These are phyloP conservation scores for Leucogyrophana mollusca DNA, from an alignment of 768 basidiomycete genomes.

Conservation along the genomic window DNA sequence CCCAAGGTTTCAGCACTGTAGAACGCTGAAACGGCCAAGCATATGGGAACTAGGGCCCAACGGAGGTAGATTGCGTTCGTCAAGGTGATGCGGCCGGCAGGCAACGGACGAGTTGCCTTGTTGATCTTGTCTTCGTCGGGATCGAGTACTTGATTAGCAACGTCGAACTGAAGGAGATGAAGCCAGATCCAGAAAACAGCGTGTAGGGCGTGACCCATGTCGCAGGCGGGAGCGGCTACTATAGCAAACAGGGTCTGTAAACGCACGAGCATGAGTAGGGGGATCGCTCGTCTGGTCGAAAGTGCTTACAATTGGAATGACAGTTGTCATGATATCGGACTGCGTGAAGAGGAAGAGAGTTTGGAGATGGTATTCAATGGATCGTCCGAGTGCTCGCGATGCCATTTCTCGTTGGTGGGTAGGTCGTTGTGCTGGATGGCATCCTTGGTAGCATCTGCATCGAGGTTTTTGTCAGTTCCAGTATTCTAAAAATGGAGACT, in stretches of 20 bases:
- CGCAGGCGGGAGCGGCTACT: constrained; percentile 19
- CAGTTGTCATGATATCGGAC: constrained; percentile 14
- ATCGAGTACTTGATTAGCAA: constrained; percentile 38
- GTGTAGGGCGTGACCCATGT: constrained; percentile 14
- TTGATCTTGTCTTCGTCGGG: constrained; percentile 40
- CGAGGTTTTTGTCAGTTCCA: no score
- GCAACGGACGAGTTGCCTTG: constrained; percentile 41
- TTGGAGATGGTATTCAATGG: no score
- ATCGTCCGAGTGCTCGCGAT: no score
- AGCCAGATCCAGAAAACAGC: constrained; percentile 41
- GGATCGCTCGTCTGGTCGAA: no score
- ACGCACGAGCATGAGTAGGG: no score
- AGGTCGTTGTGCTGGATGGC: no score
- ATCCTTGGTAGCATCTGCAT: no score
- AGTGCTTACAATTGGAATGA: constrained; percentile 17
- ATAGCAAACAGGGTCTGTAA: constrained; percentile 30
- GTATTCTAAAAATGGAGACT: no score
- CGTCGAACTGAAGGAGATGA: constrained; percentile 37
- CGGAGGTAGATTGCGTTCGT: constrained; percentile 32
- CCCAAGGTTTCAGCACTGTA: constrained; percentile 32
- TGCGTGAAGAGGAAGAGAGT: constrained; percentile 24
- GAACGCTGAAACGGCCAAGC: constrained; percentile 26
- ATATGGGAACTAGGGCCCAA: constrained; percentile 31
- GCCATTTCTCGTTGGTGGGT: no score
- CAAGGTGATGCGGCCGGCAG: constrained; percentile 37